These are phyloP conservation scores for Nicotiana sylvestris DNA, from an alignment of 257 asterid genomes.

Conservation along the genomic window DNA sequence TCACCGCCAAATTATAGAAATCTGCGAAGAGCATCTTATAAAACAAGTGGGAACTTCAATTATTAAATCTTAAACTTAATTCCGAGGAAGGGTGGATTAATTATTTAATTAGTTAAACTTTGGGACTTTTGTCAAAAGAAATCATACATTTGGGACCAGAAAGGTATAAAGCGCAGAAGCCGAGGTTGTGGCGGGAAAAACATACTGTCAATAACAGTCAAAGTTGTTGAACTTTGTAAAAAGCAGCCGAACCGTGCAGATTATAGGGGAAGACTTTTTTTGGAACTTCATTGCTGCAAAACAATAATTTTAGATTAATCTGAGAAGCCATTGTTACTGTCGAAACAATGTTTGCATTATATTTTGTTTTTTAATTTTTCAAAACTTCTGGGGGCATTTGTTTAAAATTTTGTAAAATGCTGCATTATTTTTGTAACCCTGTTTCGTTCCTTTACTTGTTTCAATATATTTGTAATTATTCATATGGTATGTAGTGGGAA, in stretches of 20 bases:
- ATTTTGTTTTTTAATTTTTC: too few species aligned
- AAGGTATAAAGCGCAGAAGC: not conserved
- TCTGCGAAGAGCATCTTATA: conserved; percentile 1
- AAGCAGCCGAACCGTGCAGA: not conserved
- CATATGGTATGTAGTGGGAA: too few species aligned
- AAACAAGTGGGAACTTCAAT: not conserved
- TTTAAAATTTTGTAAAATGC: too few species aligned
- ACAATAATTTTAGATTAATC: too few species aligned
- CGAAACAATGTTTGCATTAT: too few species aligned
- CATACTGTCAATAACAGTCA: not conserved
- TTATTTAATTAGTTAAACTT: not conserved
- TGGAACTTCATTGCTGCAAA: too few species aligned
- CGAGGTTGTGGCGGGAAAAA: not conserved
- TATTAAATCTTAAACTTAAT: not conserved
- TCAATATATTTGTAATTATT: too few species aligned
- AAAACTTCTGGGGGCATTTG: too few species aligned
- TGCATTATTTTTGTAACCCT: too few species aligned
- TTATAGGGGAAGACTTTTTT: not conserved
- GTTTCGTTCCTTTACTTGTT: too few species aligned
- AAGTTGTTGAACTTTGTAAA: not conserved
- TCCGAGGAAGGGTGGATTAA: not conserved
- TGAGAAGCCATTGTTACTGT: too few species aligned
- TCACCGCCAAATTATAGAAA: not conserved
- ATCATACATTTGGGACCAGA: not conserved
- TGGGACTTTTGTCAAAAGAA: not conserved